phyloP scores from a whole-genome alignment of 257 asterid species.

The Cynanchum wilfordii region DNA sequence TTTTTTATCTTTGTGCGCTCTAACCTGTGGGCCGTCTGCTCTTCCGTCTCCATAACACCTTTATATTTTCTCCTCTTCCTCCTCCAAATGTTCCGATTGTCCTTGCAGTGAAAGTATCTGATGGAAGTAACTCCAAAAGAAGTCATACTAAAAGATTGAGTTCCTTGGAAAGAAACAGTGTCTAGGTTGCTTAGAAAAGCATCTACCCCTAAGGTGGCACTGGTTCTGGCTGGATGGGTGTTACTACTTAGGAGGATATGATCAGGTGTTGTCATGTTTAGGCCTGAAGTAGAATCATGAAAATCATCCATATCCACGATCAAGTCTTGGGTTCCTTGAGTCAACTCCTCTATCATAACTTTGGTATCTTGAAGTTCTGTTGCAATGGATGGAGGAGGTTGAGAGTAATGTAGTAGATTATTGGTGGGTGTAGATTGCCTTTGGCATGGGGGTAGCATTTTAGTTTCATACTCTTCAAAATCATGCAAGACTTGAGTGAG shows the following conservation, averaged over 20 bases:
- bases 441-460: constrained; percentile 18
- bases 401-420: not conserved
- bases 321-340: constrained; percentile 17
- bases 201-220: not conserved
- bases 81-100: not conserved
- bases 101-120: constrained; percentile 13
- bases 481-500: constrained; percentile 22
- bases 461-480: constrained; percentile 22
- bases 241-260: not conserved
- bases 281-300: constrained; percentile 11
- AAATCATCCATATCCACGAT: constrained; percentile 16
- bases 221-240: not conserved
- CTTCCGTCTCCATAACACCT: constrained; percentile 34
- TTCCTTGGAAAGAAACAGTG: constrained; percentile 12
- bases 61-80: constrained; percentile 32
- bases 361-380: constrained; percentile 22
- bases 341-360: constrained; percentile 26
- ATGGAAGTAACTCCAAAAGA: not conserved
- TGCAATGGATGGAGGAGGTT: constrained; percentile 4
- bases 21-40: constrained; percentile 21
- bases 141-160: not conserved
- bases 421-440: constrained; percentile 1
- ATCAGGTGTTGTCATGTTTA: constrained; percentile 11
- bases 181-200: not conserved
- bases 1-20: constrained; percentile 25